A percentile compares a stretch with the other conserved stretches of the same genome.
These are phyloP conservation scores for Geum urbanum DNA, from an alignment of 306 rosid genomes.

Conservation along the genomic window DNA sequence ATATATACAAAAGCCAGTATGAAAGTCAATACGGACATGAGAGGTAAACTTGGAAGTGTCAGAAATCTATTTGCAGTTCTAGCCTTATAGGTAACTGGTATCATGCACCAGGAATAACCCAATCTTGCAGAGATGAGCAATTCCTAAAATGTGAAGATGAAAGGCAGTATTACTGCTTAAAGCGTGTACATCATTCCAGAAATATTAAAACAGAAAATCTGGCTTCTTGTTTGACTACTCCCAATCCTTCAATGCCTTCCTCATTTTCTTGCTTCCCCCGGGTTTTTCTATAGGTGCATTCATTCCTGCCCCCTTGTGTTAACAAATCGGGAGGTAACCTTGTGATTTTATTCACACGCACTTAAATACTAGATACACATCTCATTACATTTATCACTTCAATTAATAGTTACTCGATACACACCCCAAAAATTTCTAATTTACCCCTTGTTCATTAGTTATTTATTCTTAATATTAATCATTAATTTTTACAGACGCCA, in stretches of 20 bases:
- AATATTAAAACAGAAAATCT: not conserved
- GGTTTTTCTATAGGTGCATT: slow-evolving; percentile 66
- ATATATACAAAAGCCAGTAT: not conserved
- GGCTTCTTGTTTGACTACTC: slow-evolving; percentile 27
- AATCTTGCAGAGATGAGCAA: not conserved
- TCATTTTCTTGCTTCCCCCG: slow-evolving; percentile 90
- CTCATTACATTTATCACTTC: too few species aligned
- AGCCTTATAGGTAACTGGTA: not conserved
- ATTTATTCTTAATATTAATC: too few species aligned
- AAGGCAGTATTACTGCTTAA: not conserved
- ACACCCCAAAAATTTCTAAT: too few species aligned
- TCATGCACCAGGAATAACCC: not conserved
- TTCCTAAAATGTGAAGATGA: not conserved
- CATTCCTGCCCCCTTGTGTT: slow-evolving; percentile 98
- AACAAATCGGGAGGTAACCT: too few species aligned
- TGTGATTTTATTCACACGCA: too few species aligned
- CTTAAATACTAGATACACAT: too few species aligned
- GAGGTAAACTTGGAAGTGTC: slow-evolving; percentile 1
- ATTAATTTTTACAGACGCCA: too few species aligned
- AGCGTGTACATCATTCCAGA: not conserved
- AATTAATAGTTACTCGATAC: too few species aligned
- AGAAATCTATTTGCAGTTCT: not conserved
- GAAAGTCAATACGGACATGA: not conserved
- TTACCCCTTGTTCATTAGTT: too few species aligned
- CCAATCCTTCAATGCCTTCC: slow-evolving; percentile 82